A percentile compares a stretch with the other conserved stretches of the same genome.
Conservation (phyloP, 768 basidiomycete genomes). For the Rhizopogon vesiculosus region DNA sequence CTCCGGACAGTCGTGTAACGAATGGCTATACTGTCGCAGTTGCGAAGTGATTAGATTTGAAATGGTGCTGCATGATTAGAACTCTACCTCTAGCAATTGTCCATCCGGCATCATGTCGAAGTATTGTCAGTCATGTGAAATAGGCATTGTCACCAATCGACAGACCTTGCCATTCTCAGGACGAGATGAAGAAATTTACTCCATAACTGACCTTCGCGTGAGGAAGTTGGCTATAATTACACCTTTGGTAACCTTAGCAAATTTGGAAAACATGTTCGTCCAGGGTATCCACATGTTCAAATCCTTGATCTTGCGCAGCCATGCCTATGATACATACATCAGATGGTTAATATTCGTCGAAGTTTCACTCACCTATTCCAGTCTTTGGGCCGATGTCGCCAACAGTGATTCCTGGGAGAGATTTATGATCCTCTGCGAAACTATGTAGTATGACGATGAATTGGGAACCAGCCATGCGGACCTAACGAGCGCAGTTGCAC, state of each 20-base stretch:
- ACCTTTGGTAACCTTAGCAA: slow-evolving; percentile 63
- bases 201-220: slow-evolving; percentile 75
- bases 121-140: neutral
- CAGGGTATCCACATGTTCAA: slow-evolving; percentile 65
- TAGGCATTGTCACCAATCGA: neutral
- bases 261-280: slow-evolving; percentile 70
- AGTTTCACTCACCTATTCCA: slow-evolving; percentile 23
- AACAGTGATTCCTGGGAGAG: slow-evolving; percentile 55
- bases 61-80: no score
- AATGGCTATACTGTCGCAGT: slow-evolving; percentile 50
- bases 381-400: slow-evolving; percentile 58
- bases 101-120: slow-evolving; percentile 70
- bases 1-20: slow-evolving; percentile 71
- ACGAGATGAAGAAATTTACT: slow-evolving; percentile 32
- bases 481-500: slow-evolving; percentile 62
- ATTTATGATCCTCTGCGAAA: slow-evolving; percentile 49
- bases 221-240: slow-evolving; percentile 60
- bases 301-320: slow-evolving; percentile 57
- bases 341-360: no score
- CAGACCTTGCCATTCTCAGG: slow-evolving; percentile 38
- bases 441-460: neutral
- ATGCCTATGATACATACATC: slow-evolving; percentile 34
- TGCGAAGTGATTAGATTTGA: no score
- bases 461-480: slow-evolving; percentile 18
- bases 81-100: slow-evolving; percentile 57